Base-by-base conservation (phyloP, 208 protist species). In the Trypanosoma boissoni region DNA sequence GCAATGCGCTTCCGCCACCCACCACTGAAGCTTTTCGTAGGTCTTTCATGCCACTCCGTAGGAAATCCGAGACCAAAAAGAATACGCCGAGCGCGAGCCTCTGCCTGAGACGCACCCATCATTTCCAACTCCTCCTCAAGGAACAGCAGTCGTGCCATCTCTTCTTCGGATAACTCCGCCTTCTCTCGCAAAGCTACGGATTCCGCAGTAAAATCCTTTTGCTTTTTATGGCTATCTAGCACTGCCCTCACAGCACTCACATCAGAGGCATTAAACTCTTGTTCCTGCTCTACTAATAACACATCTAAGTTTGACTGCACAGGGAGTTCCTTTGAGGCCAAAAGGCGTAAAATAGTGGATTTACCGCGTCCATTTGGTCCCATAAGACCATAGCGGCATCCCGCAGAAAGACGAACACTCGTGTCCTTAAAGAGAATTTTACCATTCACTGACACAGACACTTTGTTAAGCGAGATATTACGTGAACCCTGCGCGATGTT, bases 281-380 rank as follows among this genome's bases (percentile, higher is more conserved):
- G 97, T 72, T 99, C 98, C 78, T 99, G 97, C 66, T 98, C 93
- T 54, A 99, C 93, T 53, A 99, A 86, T 28, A 98, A 79, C 18
- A 99, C 75, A 42, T 97, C 74, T 28, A 98, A 62, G 70, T 97
- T 85, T 29, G 75, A 70, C 37, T 97, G 95, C 46, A 98, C 91
- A 12, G 86, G 92, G 12, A 96, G 76, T 66, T 92, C 80, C 12
- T 87, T 71, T 3, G 76, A 76, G 18, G 59, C 62, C 23, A 98
- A 58, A 5, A 98, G 73, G 21, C 89, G 95, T 29, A 98, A 80
- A 21, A 98, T 89, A 16, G 95, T 98, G 4, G 90, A 96, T 72
- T 98, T 98, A 45, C 96, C 95, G 3, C 92, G 80, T 21, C 97
- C 97, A 76, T 98, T 99, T 4, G 96, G 92, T 16, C 96, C 97